Percentiles rank a stretch among this genome's conserved stretches.
These are phyloP conservation scores for Rhizopogon rudus DNA, from an alignment of 768 basidiomycete species.

Conservation along the genomic window DNA sequence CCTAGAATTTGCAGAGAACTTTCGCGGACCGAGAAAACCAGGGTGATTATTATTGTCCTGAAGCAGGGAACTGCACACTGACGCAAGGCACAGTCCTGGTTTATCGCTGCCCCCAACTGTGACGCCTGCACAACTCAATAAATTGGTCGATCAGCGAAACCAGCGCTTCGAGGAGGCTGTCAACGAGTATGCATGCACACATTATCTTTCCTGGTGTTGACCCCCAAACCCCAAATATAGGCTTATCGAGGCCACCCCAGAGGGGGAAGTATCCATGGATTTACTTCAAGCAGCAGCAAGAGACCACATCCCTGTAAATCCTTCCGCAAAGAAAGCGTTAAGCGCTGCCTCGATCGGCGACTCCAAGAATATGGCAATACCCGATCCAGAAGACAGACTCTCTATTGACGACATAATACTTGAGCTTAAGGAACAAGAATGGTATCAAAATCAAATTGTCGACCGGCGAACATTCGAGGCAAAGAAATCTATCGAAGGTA, in stretches of 20 bases:
- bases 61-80: constrained; percentile 3
- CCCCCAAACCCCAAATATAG: constrained; percentile 28
- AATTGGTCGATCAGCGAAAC: constrained; percentile 69
- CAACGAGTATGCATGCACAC: constrained; percentile 47
- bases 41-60: constrained; percentile 14
- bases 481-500: constrained; percentile 50
- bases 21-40: constrained; percentile 26
- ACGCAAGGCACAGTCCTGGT: constrained; percentile 9
- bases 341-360: background rate
- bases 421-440: constrained; percentile 51
- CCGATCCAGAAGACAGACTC: constrained; percentile 46
- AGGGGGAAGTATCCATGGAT: constrained; percentile 53
- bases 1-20: constrained; percentile 47
- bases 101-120: constrained; percentile 30
- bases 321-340: constrained; percentile 19
- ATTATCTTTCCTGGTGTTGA: background rate
- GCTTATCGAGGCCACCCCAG: constrained; percentile 49
- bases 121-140: constrained; percentile 56
- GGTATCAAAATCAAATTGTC: constrained; percentile 71
- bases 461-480: constrained; percentile 49
- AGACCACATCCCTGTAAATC: constrained; percentile 69
- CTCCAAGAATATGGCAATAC: constrained; percentile 18
- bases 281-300: constrained; percentile 64
- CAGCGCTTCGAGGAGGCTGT: constrained; percentile 58
- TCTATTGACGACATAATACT: constrained; percentile 53